A percentile compares a stretch with the other conserved stretches of the same genome.
phyloP scores from a whole-genome alignment of 2,329 filamentous ascomycete species.

The Trichoderma atroviride region DNA sequence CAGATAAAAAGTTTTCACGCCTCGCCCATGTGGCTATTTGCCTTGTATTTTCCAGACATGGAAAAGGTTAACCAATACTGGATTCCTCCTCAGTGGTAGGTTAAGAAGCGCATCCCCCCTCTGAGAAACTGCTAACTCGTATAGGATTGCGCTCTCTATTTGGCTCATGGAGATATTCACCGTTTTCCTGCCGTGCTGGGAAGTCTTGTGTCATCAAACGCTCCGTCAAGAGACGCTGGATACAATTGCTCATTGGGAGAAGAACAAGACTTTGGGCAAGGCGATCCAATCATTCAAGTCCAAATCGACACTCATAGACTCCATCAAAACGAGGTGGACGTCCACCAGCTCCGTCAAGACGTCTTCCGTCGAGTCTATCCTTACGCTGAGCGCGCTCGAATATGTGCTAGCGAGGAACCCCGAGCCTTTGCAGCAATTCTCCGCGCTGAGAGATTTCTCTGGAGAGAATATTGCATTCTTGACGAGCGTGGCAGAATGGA shows the following conservation, averaged over 20 bases:
- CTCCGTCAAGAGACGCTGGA: slow-evolving; percentile 49
- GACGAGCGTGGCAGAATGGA: slow-evolving; percentile 60
- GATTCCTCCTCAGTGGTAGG: slow-evolving; percentile 62
- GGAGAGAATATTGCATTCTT: slow-evolving; percentile 73
- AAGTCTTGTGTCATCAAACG: slow-evolving; percentile 51
- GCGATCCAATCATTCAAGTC: slow-evolving; percentile 30
- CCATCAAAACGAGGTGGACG: slow-evolving; percentile 35
- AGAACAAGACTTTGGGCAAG: slow-evolving; percentile 37
- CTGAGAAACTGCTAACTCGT: no score
- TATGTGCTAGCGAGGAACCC: slow-evolving; percentile 62
- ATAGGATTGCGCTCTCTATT: slow-evolving; percentile 54
- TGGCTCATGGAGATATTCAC: slow-evolving; percentile 63
- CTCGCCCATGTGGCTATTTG: slow-evolving; percentile 66
- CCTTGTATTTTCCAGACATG: slow-evolving; percentile 54
- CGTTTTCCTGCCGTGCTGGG: slow-evolving; percentile 63
- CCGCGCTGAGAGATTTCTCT: slow-evolving; percentile 67
- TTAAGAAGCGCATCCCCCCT: slow-evolving; percentile 44
- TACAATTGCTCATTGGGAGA: slow-evolving; percentile 49
- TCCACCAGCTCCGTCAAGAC: slow-evolving; percentile 40
- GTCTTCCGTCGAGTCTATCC: slow-evolving; percentile 46
- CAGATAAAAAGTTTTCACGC: slow-evolving; percentile 56
- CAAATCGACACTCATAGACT: slow-evolving; percentile 34
- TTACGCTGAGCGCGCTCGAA: slow-evolving; percentile 65
- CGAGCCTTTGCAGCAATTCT: slow-evolving; percentile 63
- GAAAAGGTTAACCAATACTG: slow-evolving; percentile 55